Evolutionary conservation across 2,329 filamentous ascomycete genomes (phyloP).

Genomic region (Monilinia polystroma): DNA sequence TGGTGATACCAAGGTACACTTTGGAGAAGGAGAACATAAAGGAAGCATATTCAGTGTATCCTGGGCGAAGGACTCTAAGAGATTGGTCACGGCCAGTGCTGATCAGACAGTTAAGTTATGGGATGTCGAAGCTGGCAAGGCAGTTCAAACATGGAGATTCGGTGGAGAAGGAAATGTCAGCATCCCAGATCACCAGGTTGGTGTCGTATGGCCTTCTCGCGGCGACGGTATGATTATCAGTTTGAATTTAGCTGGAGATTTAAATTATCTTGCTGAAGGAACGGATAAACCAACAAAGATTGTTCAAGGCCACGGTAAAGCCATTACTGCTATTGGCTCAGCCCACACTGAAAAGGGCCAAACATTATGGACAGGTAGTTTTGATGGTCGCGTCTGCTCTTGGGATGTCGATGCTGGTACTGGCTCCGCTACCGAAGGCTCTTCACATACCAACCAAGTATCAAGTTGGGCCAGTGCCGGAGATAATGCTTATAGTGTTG

Average conservation of each 20-base stretch:
- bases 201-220: constrained; percentile 83
- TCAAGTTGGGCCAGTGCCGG: constrained; percentile 65
- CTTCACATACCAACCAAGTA: constrained; percentile 82
- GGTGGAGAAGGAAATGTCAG: constrained; percentile 66
- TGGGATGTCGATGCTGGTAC: constrained; percentile 76
- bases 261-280: constrained; percentile 82
- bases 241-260: constrained; percentile 80
- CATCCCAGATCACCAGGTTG: constrained; percentile 85
- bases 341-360: constrained; percentile 50
- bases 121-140: constrained; percentile 79
- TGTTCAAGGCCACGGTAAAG: constrained; percentile 87
- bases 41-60: constrained; percentile 91
- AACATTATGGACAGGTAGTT: constrained; percentile 85
- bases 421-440: constrained; percentile 72
- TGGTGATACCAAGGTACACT: constrained; percentile 71
- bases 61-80: constrained; percentile 84
- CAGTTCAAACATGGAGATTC: constrained; percentile 79
- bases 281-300: constrained; percentile 66
- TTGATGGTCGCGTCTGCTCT: constrained; percentile 80
- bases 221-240: constrained; percentile 87
- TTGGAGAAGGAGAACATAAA: constrained; percentile 82
- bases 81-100: constrained; percentile 85
- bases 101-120: constrained; percentile 95
- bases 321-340: constrained; percentile 72
- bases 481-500: constrained; percentile 76